A percentile compares a stretch with the other conserved stretches of the same genome.
phyloP scores from a whole-genome alignment of 495 filamentous ascomycete genomes.

The Xylaria castorea region DNA sequence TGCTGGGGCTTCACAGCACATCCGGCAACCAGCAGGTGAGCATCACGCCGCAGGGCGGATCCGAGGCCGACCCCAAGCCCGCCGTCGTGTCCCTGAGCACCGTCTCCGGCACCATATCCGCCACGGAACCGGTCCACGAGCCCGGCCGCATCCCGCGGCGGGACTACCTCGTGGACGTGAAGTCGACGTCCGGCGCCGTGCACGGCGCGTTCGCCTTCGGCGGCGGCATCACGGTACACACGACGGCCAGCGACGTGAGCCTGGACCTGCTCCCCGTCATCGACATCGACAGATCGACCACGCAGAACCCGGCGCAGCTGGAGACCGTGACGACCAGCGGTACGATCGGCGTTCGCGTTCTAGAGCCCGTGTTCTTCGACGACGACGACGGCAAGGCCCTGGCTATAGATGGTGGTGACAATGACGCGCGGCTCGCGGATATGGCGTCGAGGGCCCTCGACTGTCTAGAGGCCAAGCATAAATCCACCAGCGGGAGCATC shows the following conservation, averaged over 20 bases:
- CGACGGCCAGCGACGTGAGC: conserved; percentile 38
- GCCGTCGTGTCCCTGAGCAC: conserved; percentile 45
- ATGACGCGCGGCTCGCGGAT: too few species aligned
- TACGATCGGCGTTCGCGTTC: conserved; percentile 34
- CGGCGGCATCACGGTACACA: conserved; percentile 29
- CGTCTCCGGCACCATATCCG: conserved; percentile 44
- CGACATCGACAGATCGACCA: conserved; percentile 20
- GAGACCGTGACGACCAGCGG: conserved; percentile 48
- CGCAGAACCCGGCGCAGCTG: conserved; percentile 25
- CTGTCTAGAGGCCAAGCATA: conserved; percentile 41
- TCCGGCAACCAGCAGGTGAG: conserved; percentile 47
- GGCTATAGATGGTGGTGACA: background rate
- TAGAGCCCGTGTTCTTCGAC: conserved; percentile 47
- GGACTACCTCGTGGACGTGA: conserved; percentile 50
- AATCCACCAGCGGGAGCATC: conserved; percentile 44
- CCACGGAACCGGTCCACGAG: conserved; percentile 44
- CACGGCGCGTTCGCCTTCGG: conserved; percentile 42
- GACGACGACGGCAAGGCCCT: background rate
- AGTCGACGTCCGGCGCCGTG: conserved; percentile 45
- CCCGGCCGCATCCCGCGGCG: conserved; percentile 42
- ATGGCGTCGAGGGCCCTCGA: conserved; percentile 27
- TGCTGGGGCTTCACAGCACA: conserved; percentile 44
- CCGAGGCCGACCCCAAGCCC: conserved; percentile 34
- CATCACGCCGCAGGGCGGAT: conserved; percentile 44
- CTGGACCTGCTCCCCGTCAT: conserved; percentile 49